Conservation (phyloP, 2,329 filamentous ascomycete species). For the Rhynchosporium graminicola region DNA sequence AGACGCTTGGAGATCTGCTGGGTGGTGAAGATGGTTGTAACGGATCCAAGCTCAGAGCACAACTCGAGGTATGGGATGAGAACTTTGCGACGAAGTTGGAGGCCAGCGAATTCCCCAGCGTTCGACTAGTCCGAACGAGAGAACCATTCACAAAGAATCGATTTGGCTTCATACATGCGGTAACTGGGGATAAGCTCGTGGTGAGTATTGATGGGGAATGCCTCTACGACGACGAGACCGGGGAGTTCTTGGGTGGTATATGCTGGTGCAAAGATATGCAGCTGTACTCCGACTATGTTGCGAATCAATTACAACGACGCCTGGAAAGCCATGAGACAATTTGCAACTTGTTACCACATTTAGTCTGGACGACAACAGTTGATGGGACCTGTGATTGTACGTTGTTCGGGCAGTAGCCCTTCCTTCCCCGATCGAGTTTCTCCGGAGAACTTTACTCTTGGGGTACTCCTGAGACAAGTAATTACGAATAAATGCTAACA, state of each 20-base stretch:
- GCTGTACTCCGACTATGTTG: conserved; percentile 27
- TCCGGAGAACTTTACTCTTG: no score
- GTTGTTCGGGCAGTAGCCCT: no score
- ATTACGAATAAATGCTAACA: no score
- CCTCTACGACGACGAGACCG: conserved; percentile 33
- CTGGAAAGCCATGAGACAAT: conserved; percentile 32
- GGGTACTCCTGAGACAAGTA: no score
- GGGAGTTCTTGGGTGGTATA: conserved; percentile 32
- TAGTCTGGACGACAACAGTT: conserved; percentile 30
- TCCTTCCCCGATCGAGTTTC: no score
- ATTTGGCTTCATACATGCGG: conserved; percentile 28
- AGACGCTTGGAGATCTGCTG: conserved; percentile 27
- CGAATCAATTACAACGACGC: conserved; percentile 19
- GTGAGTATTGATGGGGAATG: conserved; percentile 29
- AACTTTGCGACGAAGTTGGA: conserved; percentile 21
- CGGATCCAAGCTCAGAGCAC: conserved; percentile 15
- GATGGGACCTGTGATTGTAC: conserved; percentile 27
- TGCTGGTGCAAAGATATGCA: conserved; percentile 33
- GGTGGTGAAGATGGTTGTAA: conserved; percentile 24
- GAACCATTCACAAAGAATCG: conserved; percentile 23
- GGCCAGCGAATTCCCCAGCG: conserved; percentile 24
- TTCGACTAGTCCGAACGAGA: conserved; percentile 18
- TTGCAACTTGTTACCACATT: conserved; percentile 33
- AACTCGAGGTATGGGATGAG: conserved; percentile 30
- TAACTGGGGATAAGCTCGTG: conserved; percentile 24